A percentile compares a stretch with the other conserved stretches of the same genome.
phyloP scores from a whole-genome alignment of 345 rosid species.

The Boechera stricta region DNA sequence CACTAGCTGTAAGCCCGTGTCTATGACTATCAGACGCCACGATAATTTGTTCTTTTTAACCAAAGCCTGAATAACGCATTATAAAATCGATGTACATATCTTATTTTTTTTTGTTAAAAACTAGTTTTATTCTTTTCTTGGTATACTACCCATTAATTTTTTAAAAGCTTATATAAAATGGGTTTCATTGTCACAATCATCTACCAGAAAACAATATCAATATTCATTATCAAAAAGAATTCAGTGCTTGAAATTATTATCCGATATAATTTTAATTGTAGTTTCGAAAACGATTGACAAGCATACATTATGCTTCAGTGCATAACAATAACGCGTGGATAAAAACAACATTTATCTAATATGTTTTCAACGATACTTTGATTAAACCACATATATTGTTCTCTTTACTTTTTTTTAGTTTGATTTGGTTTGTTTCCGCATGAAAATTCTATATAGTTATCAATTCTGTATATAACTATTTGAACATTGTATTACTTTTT shows the following conservation, averaged over 20 bases:
- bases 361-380: not conserved
- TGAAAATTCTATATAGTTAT: too few relatives aligned
- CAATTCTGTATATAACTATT: too few relatives aligned
- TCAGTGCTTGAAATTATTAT: not conserved
- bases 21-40: not conserved
- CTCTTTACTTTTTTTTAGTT: too few relatives aligned
- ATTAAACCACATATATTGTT: not conserved
- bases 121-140: not conserved
- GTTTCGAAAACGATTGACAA: conserved; percentile 27
- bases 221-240: not conserved
- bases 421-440: too few relatives aligned
- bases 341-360: not conserved
- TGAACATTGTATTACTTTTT: too few relatives aligned
- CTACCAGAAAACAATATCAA: not conserved
- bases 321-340: conserved; percentile 9
- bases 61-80: not conserved
- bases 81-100: not conserved
- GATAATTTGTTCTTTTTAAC: not conserved
- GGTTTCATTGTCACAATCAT: not conserved
- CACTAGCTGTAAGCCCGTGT: not conserved
- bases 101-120: not conserved
- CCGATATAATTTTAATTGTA: conserved; percentile 23
- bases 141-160: not conserved
- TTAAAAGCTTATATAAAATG: not conserved
- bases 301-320: not conserved